Percentiles rank a stretch among this genome's conserved stretches.
Conservation (phyloP, 805 yeast genomes). For the Myxozyma vanderwaltii region DNA sequence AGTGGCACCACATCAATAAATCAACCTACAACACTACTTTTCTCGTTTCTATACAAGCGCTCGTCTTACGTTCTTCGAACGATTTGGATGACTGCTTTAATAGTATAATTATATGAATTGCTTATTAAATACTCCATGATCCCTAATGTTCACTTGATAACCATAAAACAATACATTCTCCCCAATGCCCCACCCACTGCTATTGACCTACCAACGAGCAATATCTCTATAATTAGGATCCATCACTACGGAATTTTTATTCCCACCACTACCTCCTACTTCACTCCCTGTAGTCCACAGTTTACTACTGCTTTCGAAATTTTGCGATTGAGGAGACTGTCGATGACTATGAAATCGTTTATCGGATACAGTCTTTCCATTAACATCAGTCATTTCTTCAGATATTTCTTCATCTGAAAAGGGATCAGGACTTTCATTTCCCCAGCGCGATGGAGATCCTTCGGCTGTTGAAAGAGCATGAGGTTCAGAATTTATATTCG, state of each 20-base stretch:
- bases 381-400: neutral
- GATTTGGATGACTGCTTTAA: too few species aligned
- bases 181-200: too few species aligned
- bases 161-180: too few species aligned
- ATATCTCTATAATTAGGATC: slow-evolving; percentile 4
- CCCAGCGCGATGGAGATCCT: neutral
- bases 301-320: neutral
- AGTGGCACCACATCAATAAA: too few species aligned
- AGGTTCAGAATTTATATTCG: neutral
- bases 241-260: neutral
- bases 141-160: too few species aligned
- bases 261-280: neutral
- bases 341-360: neutral
- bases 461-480: neutral
- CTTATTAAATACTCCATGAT: too few species aligned
- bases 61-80: too few species aligned
- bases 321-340: neutral
- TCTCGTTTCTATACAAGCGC: too few species aligned
- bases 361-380: neutral
- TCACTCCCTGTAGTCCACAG: neutral
- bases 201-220: neutral
- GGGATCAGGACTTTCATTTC: neutral
- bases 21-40: too few species aligned
- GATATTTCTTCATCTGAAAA: neutral
- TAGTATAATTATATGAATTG: too few species aligned